Conservation (phyloP, 371 early-diverging fungal genomes). For the Mucor racemosus region DNA sequence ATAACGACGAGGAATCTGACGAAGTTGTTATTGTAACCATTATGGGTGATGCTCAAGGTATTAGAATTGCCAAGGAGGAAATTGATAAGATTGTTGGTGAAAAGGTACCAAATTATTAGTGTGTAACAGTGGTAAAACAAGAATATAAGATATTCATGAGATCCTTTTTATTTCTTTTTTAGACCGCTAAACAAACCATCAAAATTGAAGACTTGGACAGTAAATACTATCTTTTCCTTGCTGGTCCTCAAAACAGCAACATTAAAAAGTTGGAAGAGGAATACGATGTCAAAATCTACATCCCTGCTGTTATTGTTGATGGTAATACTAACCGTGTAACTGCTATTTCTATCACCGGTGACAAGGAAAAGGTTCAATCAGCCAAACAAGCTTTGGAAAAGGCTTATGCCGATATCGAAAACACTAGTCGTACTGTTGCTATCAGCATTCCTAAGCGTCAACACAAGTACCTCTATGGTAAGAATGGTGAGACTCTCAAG, state of each 20-base stretch:
- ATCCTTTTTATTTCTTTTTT: neutral
- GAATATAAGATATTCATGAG: neutral
- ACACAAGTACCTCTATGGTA: slow-evolving; percentile 90
- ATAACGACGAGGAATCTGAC: slow-evolving; percentile 57
- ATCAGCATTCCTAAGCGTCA: slow-evolving; percentile 85
- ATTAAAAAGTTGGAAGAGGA: slow-evolving; percentile 65
- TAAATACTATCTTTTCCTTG: slow-evolving; percentile 80
- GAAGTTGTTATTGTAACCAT: slow-evolving; percentile 72
- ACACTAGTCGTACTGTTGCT: slow-evolving; percentile 63
- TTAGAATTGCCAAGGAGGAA: slow-evolving; percentile 83
- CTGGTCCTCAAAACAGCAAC: slow-evolving; percentile 71
- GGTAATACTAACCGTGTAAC: slow-evolving; percentile 54
- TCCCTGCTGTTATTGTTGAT: slow-evolving; percentile 66
- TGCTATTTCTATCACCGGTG: slow-evolving; percentile 68
- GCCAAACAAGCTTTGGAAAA: slow-evolving; percentile 68
- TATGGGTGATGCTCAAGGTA: slow-evolving; percentile 85
- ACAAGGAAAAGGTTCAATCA: slow-evolving; percentile 69
- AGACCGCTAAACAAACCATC: slow-evolving; percentile 64
- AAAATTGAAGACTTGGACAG: slow-evolving; percentile 62
- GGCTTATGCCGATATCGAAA: slow-evolving; percentile 63
- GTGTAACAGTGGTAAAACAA: neutral
- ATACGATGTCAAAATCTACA: slow-evolving; percentile 72
- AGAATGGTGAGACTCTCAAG: slow-evolving; percentile 75
- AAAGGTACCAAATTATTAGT: slow-evolving; percentile 51
- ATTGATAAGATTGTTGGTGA: slow-evolving; percentile 83